Conservation (phyloP, 1,284 basidiomycete genomes). For the Takashimella koratensis region DNA sequence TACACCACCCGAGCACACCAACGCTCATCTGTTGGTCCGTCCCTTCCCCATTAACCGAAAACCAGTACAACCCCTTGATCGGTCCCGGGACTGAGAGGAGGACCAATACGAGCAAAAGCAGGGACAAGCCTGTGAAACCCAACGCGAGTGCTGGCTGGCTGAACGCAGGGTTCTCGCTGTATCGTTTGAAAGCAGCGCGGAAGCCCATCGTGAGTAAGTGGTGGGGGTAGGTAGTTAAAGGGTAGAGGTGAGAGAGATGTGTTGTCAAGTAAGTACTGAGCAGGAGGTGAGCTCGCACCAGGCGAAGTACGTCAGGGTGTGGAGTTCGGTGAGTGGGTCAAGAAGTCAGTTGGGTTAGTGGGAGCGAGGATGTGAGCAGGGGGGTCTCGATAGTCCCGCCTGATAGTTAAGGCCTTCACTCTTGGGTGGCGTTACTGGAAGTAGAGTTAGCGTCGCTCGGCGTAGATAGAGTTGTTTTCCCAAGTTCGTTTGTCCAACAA, state of each 20-base stretch:
- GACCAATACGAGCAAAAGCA: constrained; percentile 40
- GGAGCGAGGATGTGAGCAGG: too few relatives aligned
- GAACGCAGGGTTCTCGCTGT: constrained; percentile 16
- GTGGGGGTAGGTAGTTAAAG: not conserved
- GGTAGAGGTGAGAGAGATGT: not conserved
- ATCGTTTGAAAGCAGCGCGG: not conserved
- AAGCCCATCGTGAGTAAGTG: not conserved
- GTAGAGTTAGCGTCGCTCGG: too few relatives aligned
- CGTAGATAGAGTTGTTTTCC: too few relatives aligned
- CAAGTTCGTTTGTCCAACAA: not conserved
- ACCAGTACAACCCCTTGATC: constrained; percentile 45
- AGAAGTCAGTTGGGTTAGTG: too few relatives aligned
- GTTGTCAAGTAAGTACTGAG: too few relatives aligned
- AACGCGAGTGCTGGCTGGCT: constrained; percentile 34
- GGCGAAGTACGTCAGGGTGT: too few relatives aligned
- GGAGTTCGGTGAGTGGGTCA: too few relatives aligned
- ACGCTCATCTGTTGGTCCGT: constrained; percentile 20
- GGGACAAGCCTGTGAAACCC: constrained; percentile 29
- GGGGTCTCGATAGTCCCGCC: too few relatives aligned
- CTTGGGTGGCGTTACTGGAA: too few relatives aligned
- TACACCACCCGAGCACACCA: constrained; percentile 44
- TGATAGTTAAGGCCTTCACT: too few relatives aligned
- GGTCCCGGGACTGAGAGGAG: constrained; percentile 44
- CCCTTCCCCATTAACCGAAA: constrained; percentile 25
- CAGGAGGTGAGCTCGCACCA: too few relatives aligned